These are phyloP conservation scores for Vaccinium vitisidaea DNA, from an alignment of 148 eudicot species.

Conservation along the genomic window DNA sequence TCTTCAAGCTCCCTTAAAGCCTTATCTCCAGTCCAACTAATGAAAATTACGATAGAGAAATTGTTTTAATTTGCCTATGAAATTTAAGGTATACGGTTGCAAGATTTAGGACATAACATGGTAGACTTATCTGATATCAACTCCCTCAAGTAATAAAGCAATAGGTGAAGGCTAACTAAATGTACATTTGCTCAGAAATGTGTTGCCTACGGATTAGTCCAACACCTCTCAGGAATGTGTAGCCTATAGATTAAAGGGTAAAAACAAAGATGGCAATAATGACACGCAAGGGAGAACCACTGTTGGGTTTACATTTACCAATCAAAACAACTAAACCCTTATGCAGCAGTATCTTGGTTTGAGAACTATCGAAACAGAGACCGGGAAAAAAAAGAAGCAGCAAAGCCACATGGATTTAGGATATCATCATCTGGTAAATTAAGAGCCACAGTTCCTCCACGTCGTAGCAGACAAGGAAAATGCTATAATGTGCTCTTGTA, in stretches of 20 bases:
- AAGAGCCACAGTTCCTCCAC: background rate
- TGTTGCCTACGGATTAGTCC: background rate
- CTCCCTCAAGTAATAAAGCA: background rate
- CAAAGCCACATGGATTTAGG: background rate
- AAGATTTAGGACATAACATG: background rate
- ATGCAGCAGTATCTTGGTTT: no score
- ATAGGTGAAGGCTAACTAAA: background rate
- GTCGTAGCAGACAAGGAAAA: background rate
- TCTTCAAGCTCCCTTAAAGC: slow-evolving; percentile 86
- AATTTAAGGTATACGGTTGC: background rate
- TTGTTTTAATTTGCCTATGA: background rate
- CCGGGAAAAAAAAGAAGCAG: background rate
- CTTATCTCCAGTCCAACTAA: slow-evolving; percentile 90
- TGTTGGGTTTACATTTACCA: background rate
- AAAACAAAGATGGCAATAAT: background rate
- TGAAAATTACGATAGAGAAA: slow-evolving; percentile 12
- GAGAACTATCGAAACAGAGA: no score
- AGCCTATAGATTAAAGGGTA: background rate
- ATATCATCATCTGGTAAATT: background rate
- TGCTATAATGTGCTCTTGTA: background rate
- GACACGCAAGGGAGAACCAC: background rate
- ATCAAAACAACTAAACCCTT: no score
- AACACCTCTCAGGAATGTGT: background rate
- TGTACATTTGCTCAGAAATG: background rate
- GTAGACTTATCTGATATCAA: background rate